These are phyloP conservation scores for Maudiozyma barnettii DNA, from an alignment of 805 yeast genomes.

Conservation along the genomic window DNA sequence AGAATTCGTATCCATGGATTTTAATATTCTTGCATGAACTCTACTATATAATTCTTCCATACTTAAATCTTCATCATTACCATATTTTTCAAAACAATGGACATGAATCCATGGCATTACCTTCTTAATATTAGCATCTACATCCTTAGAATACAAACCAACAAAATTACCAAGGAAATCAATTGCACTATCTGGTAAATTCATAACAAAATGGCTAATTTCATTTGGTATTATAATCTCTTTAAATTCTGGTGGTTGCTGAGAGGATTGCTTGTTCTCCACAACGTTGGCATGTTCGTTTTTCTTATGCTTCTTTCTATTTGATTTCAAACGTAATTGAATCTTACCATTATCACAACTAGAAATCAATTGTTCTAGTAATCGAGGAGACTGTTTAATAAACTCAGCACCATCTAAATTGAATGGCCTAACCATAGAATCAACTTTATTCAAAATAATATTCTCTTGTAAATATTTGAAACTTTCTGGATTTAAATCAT, in stretches of 20 bases:
- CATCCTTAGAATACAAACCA: constrained; percentile 52
- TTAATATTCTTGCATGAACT: constrained; percentile 44
- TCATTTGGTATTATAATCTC: constrained; percentile 18
- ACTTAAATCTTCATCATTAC: constrained; percentile 64
- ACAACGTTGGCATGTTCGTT: constrained; percentile 11
- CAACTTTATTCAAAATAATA: constrained; percentile 53
- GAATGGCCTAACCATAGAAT: constrained; percentile 46
- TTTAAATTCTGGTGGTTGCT: constrained; percentile 39
- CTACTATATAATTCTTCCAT: constrained; percentile 59
- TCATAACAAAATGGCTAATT: constrained; percentile 76
- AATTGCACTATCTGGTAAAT: constrained; percentile 87
- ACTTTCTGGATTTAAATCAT: constrained; percentile 87
- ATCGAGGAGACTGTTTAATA: constrained; percentile 49
- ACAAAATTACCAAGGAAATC: constrained; percentile 68
- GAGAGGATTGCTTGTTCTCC: constrained; percentile 11
- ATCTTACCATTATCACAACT: constrained; percentile 29
- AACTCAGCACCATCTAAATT: constrained; percentile 80
- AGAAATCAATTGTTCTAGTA: constrained; percentile 40
- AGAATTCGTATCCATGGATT: constrained; percentile 37
- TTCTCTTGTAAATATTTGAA: constrained; percentile 61
- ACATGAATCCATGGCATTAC: constrained; percentile 71
- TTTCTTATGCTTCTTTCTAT: constrained; percentile 31
- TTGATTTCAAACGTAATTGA: constrained; percentile 26
- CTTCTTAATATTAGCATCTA: constrained; percentile 35
- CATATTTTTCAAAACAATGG: constrained; percentile 86